Conservation (phyloP, 2,329 filamentous ascomycete species). For the Talaromyces sp. region DNA sequence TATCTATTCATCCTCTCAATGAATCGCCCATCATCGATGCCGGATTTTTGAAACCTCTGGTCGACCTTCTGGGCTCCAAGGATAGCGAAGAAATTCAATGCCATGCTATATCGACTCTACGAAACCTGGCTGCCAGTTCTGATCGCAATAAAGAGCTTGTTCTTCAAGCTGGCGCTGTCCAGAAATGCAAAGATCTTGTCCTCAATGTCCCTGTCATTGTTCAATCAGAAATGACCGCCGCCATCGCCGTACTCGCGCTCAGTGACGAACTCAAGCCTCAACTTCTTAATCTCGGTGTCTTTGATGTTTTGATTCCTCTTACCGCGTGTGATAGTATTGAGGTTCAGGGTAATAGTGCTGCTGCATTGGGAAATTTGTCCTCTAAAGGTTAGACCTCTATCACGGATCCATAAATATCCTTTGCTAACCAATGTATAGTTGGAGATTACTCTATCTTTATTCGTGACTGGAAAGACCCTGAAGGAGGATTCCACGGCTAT, state of each 20-base stretch:
- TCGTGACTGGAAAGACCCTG: conserved; percentile 86
- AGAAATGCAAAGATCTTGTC: conserved; percentile 97
- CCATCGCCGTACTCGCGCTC: conserved; percentile 90
- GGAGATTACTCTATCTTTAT: conserved; percentile 96
- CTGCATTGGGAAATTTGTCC: conserved; percentile 89
- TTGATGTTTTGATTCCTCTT: conserved; percentile 91
- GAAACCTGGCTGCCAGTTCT: conserved; percentile 93
- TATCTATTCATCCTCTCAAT: conserved; percentile 95
- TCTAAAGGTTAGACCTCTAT: conserved; percentile 70
- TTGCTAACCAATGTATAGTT: conserved; percentile 55
- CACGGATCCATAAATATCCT: neutral
- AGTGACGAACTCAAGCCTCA: conserved; percentile 95
- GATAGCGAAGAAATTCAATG: conserved; percentile 99
- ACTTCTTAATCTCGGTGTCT: conserved; percentile 85
- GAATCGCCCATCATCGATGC: conserved; percentile 98
- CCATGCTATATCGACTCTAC: conserved; percentile 93
- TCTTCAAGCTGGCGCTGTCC: conserved; percentile 89
- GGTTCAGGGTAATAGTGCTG: conserved; percentile 96
- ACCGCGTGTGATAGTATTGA: conserved; percentile 96
- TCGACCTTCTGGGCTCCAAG: conserved; percentile 88
- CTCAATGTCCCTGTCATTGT: conserved; percentile 89
- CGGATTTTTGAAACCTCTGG: conserved; percentile 88
- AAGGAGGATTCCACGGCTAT: conserved; percentile 93
- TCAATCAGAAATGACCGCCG: conserved; percentile 99
- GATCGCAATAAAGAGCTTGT: conserved; percentile 98